Percentiles rank a stretch among this genome's conserved stretches.
Evolutionary conservation across 164 flowering plant genomes (phyloP).

Genomic region (Vitis rupestris): DNA sequence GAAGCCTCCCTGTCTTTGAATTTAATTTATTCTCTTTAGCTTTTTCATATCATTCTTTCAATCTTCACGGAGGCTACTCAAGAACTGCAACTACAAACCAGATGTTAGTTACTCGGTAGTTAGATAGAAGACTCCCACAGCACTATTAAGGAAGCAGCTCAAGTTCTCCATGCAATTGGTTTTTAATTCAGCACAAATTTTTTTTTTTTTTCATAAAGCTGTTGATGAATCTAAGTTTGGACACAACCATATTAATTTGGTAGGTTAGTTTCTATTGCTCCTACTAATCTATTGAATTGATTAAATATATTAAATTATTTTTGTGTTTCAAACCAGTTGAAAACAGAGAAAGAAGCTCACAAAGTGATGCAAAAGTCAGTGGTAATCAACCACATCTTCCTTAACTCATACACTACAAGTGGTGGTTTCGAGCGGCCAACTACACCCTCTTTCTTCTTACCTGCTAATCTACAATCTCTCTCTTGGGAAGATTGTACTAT

Average conservation of each 20-base stretch:
- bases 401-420: conserved; percentile 5
- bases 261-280: too few species aligned
- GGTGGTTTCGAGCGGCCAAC: conserved; percentile 25
- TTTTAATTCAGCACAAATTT: too few species aligned
- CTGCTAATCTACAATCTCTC: conserved; percentile 32
- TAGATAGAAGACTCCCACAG: too few species aligned
- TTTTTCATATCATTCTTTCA: background rate
- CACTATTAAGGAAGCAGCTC: too few species aligned
- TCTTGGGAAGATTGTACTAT: conserved; percentile 31
- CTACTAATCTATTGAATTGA: too few species aligned
- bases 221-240: too few species aligned
- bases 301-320: too few species aligned
- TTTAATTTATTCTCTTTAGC: background rate
- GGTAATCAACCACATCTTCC: background rate
- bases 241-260: too few species aligned
- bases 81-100: conserved; percentile 11
- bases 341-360: background rate
- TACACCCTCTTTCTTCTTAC: conserved; percentile 21
- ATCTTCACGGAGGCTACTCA: conserved; percentile 11
- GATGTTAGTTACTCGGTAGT: conserved; percentile 1
- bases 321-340: background rate
- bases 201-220: too few species aligned
- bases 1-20: too few species aligned
- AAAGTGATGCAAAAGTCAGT: background rate
- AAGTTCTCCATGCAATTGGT: too few species aligned